Conservation (phyloP, 345 rosid species). For the Cochlearia excelsa region DNA sequence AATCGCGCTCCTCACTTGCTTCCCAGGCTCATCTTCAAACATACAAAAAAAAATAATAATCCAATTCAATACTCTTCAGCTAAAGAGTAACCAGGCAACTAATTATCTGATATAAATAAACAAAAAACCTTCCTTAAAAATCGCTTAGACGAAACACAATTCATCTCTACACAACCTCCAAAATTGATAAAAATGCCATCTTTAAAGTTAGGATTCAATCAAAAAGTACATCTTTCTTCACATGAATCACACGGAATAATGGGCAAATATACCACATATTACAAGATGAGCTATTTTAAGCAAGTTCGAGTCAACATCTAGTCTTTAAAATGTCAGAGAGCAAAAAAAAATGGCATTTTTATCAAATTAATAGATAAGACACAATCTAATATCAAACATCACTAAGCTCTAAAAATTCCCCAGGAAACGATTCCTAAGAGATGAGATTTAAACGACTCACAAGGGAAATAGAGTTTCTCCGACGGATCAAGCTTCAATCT, state of each 20-base stretch:
- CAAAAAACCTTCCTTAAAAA: conserved; percentile 12
- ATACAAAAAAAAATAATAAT: conserved; percentile 17
- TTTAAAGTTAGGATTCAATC: neutral
- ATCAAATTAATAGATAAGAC: no score
- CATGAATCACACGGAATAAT: neutral
- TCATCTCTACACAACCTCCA: neutral
- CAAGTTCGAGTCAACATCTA: conserved; percentile 3
- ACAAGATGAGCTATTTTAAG: neutral
- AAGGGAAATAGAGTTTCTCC: conserved; percentile 81
- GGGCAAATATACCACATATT: neutral
- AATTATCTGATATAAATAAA: neutral
- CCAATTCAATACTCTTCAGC: conserved; percentile 2
- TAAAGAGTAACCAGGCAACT: no score
- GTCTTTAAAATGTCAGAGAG: neutral
- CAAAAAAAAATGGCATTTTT: neutral
- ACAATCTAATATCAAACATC: no score
- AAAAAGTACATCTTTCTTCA: neutral
- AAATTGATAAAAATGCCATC: conserved; percentile 1
- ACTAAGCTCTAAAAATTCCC: no score
- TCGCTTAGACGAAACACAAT: neutral
- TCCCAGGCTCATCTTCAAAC: conserved; percentile 90
- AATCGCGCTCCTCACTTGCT: conserved; percentile 94
- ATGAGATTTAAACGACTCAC: conserved; percentile 44
- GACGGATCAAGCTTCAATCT: conserved; percentile 92
- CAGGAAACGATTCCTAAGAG: neutral